Percentiles rank a stretch among this genome's conserved stretches.
phyloP scores from a whole-genome alignment of 371 early-diverging fungal genomes.

The Zychaea mexicana region DNA sequence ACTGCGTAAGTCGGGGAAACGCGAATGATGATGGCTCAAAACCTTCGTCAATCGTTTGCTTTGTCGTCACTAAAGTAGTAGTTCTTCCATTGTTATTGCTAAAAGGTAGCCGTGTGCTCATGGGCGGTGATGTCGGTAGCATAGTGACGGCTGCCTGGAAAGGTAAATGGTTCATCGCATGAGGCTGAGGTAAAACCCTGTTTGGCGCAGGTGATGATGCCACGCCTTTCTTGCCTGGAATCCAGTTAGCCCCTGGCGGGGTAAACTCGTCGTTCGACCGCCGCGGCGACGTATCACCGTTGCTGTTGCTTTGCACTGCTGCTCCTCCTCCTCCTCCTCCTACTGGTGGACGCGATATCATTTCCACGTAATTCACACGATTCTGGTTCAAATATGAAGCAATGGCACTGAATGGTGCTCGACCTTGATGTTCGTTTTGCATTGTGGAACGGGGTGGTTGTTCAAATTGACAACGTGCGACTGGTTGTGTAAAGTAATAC shows the following conservation, averaged over 20 bases:
- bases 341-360: neutral
- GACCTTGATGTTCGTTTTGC: neutral
- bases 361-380: slow-evolving; percentile 3
- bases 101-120: neutral
- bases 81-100: too few species aligned
- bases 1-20: neutral
- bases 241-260: slow-evolving; percentile 4
- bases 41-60: neutral
- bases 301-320: too few species aligned
- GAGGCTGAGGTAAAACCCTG: slow-evolving; percentile 6
- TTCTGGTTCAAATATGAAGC: neutral
- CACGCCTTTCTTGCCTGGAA: neutral
- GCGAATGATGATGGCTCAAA: neutral
- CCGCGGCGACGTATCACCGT: neutral
- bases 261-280: slow-evolving; percentile 1
- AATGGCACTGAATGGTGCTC: neutral
- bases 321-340: too few species aligned
- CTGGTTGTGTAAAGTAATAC: neutral
- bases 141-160: neutral
- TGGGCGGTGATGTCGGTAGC: slow-evolving; percentile 2
- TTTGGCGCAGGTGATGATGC: slow-evolving; percentile 4
- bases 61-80: too few species aligned
- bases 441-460: neutral
- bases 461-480: too few species aligned
- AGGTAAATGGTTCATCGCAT: neutral